Conservation (phyloP, 2,329 filamentous ascomycete species). For the Zymoseptoria brevis region DNA sequence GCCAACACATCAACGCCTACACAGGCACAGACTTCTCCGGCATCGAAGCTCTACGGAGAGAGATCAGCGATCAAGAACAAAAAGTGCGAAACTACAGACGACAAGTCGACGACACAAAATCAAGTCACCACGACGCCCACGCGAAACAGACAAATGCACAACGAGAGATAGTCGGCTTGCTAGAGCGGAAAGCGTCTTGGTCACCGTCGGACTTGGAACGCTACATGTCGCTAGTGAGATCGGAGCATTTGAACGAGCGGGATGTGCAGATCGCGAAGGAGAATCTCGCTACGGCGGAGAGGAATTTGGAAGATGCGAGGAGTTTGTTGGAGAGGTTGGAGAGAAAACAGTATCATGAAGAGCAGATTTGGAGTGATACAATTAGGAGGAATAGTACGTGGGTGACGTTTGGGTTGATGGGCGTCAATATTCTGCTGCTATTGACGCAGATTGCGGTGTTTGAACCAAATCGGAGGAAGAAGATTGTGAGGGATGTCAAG, state of each 20-base stretch:
- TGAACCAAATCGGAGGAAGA: constrained; percentile 75
- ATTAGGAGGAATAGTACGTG: constrained; percentile 94
- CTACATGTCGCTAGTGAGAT: constrained; percentile 86
- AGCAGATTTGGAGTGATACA: constrained; percentile 98
- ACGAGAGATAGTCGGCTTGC: constrained; percentile 86
- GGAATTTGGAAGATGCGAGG: constrained; percentile 67
- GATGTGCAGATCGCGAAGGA: constrained; percentile 66
- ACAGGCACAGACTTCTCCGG: constrained; percentile 80
- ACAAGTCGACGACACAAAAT: constrained; percentile 63
- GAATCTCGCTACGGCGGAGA: constrained; percentile 65
- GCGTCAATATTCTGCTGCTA: constrained; percentile 85
- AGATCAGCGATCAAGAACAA: constrained; percentile 61
- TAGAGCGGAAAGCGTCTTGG: constrained; percentile 93
- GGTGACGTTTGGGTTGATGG: constrained; percentile 98
- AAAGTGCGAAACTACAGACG: constrained; percentile 52
- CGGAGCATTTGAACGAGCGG: constrained; percentile 88
- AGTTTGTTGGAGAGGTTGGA: constrained; percentile 73
- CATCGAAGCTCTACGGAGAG: constrained; percentile 75
- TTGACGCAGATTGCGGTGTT: constrained; percentile 64
- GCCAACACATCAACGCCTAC: constrained; percentile 83
- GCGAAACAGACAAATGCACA: constrained; percentile 78
- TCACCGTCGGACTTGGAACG: constrained; percentile 78
- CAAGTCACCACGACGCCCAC: constrained; percentile 74
- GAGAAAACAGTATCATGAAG: constrained; percentile 88
- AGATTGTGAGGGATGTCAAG: constrained; percentile 71